Evolutionary conservation across 1,284 basidiomycete species (phyloP), one percentile per base, ranked within the genome.

Genomic region (Volvariella surrecta): DNA sequence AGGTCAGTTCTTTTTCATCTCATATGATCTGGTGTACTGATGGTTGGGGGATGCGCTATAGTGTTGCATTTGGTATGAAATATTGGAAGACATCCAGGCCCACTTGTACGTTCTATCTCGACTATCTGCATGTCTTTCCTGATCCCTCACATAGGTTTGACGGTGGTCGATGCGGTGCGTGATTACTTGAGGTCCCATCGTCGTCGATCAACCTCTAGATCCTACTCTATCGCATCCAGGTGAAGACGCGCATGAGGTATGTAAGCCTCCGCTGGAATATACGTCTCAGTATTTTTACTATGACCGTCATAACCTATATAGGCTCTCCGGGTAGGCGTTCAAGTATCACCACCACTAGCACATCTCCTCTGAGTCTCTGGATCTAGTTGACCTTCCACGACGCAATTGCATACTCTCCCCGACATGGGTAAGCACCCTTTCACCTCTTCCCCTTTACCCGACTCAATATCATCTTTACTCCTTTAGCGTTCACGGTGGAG

Each of bases 381-480:
- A 11, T 28, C 24, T 35, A 35, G 34, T 35, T 35, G 34, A 19
- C 34, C 15, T 35, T 35, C 34, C 34, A 35, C 18, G 34, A 35
- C 15, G 34, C 34, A 6, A 7, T 35, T 35, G 13, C 34, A 7
- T 35, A 35, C 15, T 35, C 34, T 35, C 34, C 34, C 34, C 34
- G 34, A 16, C 34, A 16, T 15, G 7, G n/a, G 34, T 35, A 15
- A 35, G 34, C 34, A 35, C 15, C 9, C 30, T 31, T 9, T 31
- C 9, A 15, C 15, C 30, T 31, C 30, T n/a, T n/a, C n/a, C n/a
- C n/a, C 30, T 9, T 9, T 31, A 9, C 30, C 30, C 30, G 30
- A 31, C 15, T 9, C 30, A 31, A 9, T 15, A 9, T 31, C 9
- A 31, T 15, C 15, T 15, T 15, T 31, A 15, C 15, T 7, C 34